Evolutionary conservation across 306 rosid species (phyloP).

Genomic region (Castanea mollissima): DNA sequence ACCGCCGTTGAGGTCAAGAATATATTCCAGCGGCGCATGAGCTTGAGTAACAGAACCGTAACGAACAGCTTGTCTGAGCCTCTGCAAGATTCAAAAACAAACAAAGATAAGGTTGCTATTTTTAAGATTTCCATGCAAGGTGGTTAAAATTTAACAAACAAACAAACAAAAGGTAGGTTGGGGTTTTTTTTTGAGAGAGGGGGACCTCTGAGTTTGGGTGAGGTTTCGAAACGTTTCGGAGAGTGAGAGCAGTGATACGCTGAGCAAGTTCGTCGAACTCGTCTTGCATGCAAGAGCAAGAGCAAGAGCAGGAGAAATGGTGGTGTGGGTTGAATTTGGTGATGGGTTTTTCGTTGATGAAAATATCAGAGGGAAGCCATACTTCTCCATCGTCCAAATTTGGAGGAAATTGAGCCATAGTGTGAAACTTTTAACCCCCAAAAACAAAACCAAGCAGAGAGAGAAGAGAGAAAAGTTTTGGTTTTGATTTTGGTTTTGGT

Average conservation of each 20-base stretch:
- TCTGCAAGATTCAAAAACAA: background rate
- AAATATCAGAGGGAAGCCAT: constrained; percentile 31
- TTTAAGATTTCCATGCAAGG: constrained; percentile 14
- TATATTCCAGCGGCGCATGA: background rate
- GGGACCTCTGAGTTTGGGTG: constrained; percentile 8
- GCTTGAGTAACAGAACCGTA: background rate
- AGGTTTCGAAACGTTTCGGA: constrained; percentile 10
- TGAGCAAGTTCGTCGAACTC: constrained; percentile 6
- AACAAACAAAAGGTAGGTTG: too few species aligned
- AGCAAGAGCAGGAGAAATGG: background rate
- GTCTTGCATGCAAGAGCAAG: background rate
- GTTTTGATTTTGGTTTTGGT: too few species aligned
- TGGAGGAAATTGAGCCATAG: constrained; percentile 30
- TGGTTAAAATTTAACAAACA: too few species aligned
- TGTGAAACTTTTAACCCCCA: background rate
- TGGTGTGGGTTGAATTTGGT: background rate
- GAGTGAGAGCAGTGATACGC: constrained; percentile 21
- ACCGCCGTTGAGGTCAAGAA: background rate
- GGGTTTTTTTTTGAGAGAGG: too few species aligned
- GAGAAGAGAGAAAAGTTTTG: too few species aligned
- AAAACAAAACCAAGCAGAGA: background rate
- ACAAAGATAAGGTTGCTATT: background rate
- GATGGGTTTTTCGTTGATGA: constrained; percentile 18
- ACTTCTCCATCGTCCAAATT: constrained; percentile 15
- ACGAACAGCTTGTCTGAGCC: constrained; percentile 11